Conservation (phyloP, 148 eudicot genomes). For the Polygonum maritimum region DNA sequence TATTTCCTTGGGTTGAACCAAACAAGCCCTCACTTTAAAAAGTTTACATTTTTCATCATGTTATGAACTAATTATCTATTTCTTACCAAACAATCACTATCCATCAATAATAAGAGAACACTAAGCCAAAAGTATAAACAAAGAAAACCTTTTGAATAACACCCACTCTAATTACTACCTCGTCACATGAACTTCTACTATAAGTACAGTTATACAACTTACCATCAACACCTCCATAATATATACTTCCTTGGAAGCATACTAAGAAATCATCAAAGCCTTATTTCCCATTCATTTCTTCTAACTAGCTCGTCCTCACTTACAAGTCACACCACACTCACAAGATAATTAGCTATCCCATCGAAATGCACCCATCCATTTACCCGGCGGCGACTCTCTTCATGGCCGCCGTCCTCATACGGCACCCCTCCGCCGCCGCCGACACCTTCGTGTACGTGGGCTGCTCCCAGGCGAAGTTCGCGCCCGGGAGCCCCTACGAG, state of each 20-base stretch:
- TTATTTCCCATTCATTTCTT: background rate
- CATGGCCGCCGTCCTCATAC: background rate
- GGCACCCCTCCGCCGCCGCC: background rate
- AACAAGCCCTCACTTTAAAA: no score
- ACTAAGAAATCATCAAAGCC: background rate
- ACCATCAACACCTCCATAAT: background rate
- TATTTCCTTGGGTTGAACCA: no score
- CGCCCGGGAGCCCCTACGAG: constrained; percentile 30
- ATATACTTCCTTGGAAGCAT: background rate
- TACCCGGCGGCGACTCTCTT: background rate
- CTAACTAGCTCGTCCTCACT: background rate
- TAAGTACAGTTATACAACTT: background rate
- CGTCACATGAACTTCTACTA: background rate
- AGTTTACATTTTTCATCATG: no score
- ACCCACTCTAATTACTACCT: background rate
- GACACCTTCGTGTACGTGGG: constrained; percentile 48
- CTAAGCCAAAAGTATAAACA: background rate
- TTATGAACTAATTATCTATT: no score
- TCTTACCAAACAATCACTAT: no score
- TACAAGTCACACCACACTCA: background rate
- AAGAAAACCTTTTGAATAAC: background rate
- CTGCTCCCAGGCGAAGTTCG: constrained; percentile 40
- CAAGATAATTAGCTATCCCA: background rate
- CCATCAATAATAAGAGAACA: no score
- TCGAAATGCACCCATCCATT: background rate